phyloP scores from a whole-genome alignment of 306 rosid genomes.

The Gleditsia sinensis region DNA sequence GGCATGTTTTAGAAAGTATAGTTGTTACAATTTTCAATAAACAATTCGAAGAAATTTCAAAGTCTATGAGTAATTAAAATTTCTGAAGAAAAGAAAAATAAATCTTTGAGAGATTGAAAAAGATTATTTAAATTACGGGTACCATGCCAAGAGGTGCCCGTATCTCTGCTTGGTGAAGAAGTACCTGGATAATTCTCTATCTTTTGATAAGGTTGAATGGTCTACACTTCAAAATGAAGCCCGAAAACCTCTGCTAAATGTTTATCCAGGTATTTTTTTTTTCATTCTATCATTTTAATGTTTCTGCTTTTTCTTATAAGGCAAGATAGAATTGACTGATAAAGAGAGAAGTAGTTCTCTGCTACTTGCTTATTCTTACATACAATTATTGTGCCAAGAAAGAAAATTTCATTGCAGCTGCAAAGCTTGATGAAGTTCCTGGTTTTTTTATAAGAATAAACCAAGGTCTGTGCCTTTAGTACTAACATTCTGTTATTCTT shows the following conservation, averaged over 20 bases:
- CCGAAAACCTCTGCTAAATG: conserved; percentile 66
- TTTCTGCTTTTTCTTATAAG: background rate
- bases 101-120: too few species aligned
- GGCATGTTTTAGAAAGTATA: too few species aligned
- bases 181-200: conserved; percentile 55
- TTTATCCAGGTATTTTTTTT: conserved; percentile 87
- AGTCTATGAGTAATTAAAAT: too few species aligned
- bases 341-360: too few species aligned
- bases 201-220: conserved; percentile 73
- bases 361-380: background rate
- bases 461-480: conserved; percentile 51
- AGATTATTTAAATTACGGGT: conserved; percentile 84
- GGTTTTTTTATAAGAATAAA: conserved; percentile 59
- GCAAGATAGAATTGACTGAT: background rate
- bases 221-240: conserved; percentile 79
- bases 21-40: too few species aligned
- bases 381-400: conserved; percentile 12
- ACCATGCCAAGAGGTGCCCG: conserved; percentile 79
- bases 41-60: too few species aligned
- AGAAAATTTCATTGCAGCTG: conserved; percentile 41
- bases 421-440: conserved; percentile 48
- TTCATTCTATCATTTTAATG: too few species aligned
- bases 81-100: too few species aligned
- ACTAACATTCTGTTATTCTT: conserved; percentile 11
- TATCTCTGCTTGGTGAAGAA: too few species aligned